Percentiles rank a stretch among this genome's conserved stretches.
These are phyloP conservation scores for Diaporthe citrichinensis DNA, from an alignment of 2,329 filamentous ascomycete genomes.

Conservation along the genomic window DNA sequence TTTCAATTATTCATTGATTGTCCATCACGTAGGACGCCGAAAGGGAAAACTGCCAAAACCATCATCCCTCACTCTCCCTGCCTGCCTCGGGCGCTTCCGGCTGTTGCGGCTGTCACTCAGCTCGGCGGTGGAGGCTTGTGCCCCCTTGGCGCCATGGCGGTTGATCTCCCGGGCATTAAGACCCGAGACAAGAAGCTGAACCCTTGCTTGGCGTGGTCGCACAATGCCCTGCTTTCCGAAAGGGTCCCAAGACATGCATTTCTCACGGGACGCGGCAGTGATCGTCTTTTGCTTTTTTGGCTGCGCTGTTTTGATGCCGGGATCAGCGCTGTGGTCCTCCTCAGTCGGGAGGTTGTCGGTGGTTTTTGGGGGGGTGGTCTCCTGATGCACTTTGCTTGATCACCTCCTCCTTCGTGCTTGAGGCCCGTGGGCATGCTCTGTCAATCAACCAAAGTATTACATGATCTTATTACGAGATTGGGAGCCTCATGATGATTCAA, in stretches of 20 bases:
- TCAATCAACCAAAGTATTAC: not conserved
- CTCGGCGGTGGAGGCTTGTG: slow-evolving; percentile 26
- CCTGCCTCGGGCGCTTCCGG: slow-evolving; percentile 27
- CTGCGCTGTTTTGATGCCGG: not conserved
- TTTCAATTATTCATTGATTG: not conserved
- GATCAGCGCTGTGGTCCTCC: not conserved
- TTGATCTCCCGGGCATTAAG: slow-evolving; percentile 31
- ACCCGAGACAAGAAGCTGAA: slow-evolving; percentile 22
- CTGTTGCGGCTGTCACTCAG: slow-evolving; percentile 29
- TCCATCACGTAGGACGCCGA: not conserved
- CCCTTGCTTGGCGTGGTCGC: slow-evolving; percentile 11
- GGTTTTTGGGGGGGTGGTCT: not conserved
- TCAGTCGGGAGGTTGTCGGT: not conserved
- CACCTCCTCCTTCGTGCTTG: not conserved
- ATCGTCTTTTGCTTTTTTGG: not conserved
- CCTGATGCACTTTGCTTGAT: not conserved
- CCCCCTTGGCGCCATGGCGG: slow-evolving; percentile 20
- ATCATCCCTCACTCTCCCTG: not conserved
- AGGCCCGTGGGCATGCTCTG: not conserved
- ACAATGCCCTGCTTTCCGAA: not conserved
- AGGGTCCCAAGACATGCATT: not conserved
- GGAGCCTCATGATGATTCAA: not conserved
- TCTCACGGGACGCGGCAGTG: not conserved
- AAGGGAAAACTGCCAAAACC: not conserved
- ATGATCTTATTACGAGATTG: slow-evolving; percentile 29